Conservation (phyloP, 2,329 filamentous ascomycete species). For the Penicillium sp. region DNA sequence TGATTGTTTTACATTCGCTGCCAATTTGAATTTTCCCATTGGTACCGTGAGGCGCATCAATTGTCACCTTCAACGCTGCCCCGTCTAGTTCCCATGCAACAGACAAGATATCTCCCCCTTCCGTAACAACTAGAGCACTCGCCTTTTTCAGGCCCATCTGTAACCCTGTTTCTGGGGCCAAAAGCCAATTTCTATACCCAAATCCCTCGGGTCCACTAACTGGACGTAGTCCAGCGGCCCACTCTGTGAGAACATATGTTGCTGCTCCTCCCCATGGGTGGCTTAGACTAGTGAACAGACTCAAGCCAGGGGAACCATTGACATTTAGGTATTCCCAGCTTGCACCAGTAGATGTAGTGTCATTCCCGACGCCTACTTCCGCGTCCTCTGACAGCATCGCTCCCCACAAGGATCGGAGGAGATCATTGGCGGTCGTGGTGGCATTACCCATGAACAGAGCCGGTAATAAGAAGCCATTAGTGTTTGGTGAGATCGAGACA, state of each 20-base stretch:
- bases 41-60: not conserved
- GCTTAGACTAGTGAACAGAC: conserved; percentile 44
- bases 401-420: conserved; percentile 44
- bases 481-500: conserved; percentile 47
- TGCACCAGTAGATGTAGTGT: conserved; percentile 34
- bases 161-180: not conserved
- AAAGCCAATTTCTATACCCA: conserved; percentile 5
- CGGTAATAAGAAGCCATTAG: conserved; percentile 46
- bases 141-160: conserved; percentile 1
- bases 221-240: conserved; percentile 10
- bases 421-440: conserved; percentile 24
- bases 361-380: conserved; percentile 19
- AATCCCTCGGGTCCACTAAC: not conserved
- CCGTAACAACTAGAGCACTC: conserved; percentile 1
- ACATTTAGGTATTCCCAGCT: conserved; percentile 50
- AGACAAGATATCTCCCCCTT: not conserved
- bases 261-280: conserved; percentile 51
- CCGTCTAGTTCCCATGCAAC: conserved; percentile 1
- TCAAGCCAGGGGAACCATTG: conserved; percentile 42
- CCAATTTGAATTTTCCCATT: not conserved
- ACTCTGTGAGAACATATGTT: conserved; percentile 47
- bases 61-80: not conserved
- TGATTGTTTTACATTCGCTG: not conserved
- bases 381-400: conserved; percentile 41
- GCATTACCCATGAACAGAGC: conserved; percentile 34